Percentiles rank a stretch among this genome's conserved stretches.
Evolutionary conservation across 2,329 filamentous ascomycete species (phyloP).

Genomic region (Aureobasidium sp.): DNA sequence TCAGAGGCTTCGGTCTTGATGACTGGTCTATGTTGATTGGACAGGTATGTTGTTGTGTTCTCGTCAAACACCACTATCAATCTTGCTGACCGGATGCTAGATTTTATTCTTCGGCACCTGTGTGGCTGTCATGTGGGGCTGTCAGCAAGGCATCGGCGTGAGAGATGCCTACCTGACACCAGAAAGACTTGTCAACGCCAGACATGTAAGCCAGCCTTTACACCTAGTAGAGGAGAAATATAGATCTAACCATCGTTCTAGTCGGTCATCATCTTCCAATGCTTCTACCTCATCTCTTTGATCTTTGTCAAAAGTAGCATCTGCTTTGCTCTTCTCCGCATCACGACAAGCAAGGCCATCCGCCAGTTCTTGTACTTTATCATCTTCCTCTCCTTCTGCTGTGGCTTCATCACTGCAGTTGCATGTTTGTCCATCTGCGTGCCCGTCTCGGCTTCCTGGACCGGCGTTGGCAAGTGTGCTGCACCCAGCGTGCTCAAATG

Average conservation of each 20-base stretch:
- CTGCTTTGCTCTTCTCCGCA: conserved; percentile 43
- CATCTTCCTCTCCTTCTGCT: conserved; percentile 18
- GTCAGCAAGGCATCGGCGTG: conserved; percentile 17
- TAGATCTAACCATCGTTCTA: no score
- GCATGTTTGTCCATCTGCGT: conserved; percentile 15
- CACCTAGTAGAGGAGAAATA: no score
- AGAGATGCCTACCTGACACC: conserved; percentile 13
- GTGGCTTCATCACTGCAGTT: conserved; percentile 22
- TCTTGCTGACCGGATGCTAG: background rate
- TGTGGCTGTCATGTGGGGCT: conserved; percentile 4
- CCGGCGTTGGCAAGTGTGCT: conserved; percentile 12
- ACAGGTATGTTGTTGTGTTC: conserved; percentile 11
- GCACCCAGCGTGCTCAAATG: conserved; percentile 12
- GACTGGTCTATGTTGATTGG: conserved; percentile 18
- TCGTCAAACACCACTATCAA: no score
- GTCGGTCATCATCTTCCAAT: conserved; percentile 46
- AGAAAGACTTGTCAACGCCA: background rate
- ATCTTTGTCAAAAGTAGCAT: conserved; percentile 44
- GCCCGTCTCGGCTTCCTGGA: conserved; percentile 19
- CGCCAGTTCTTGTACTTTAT: conserved; percentile 16
- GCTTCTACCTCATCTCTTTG: conserved; percentile 42
- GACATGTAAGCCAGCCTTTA: conserved; percentile 13
- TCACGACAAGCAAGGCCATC: conserved; percentile 34
- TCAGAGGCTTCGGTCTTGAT: conserved; percentile 18
- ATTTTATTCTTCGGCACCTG: conserved; percentile 15